These are phyloP conservation scores for Cladosporium colombiae DNA, from an alignment of 2,329 filamentous ascomycete species.

Conservation along the genomic window DNA sequence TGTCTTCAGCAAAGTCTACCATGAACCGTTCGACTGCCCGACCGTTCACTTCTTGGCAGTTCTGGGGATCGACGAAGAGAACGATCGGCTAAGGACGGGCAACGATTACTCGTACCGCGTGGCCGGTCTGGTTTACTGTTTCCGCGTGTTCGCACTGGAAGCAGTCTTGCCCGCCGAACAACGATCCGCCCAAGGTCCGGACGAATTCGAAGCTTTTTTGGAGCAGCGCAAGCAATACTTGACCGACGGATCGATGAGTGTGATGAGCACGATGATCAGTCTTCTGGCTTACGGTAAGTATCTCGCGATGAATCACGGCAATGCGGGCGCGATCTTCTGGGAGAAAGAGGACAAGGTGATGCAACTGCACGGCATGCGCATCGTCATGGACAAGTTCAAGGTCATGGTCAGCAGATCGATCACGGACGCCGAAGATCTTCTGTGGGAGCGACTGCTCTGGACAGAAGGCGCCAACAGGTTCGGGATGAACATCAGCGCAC, in stretches of 20 bases:
- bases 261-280: not conserved
- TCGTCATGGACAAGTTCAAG: not conserved
- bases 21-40: not conserved
- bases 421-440: not conserved
- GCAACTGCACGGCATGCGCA: not conserved
- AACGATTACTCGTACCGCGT: not conserved
- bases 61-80: constrained; percentile 5
- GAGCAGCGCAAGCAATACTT: constrained; percentile 1
- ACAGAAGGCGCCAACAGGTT: not conserved
- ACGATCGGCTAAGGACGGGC: not conserved
- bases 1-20: not conserved
- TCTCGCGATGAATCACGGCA: not conserved
- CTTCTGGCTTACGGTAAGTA: constrained; percentile 7
- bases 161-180: not conserved
- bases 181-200: not conserved
- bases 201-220: not conserved
- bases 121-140: not conserved
- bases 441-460: not conserved
- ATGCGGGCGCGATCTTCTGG: not conserved
- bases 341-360: not conserved
- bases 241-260: not conserved
- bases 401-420: not conserved
- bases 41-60: not conserved
- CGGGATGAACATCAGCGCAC: not conserved
- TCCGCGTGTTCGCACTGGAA: not conserved